phyloP scores from a whole-genome alignment of 306 rosid genomes.

The Alnus rubra region DNA sequence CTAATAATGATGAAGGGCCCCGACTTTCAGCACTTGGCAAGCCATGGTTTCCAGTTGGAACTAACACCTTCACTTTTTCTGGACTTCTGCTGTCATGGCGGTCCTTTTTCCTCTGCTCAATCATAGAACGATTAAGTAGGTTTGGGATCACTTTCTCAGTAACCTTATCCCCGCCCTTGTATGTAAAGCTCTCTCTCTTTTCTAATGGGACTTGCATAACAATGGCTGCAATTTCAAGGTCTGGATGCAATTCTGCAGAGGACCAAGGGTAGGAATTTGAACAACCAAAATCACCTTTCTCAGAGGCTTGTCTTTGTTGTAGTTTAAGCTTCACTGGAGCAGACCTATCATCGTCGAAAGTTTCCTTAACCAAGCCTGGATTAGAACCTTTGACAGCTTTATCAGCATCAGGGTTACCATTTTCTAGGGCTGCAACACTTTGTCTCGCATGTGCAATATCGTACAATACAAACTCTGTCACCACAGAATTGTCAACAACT shows the following conservation, averaged over 20 bases:
- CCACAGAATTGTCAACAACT: slow-evolving; percentile 61
- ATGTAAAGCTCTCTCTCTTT: slow-evolving; percentile 61
- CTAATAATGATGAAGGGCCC: slow-evolving; percentile 79
- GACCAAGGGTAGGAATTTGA: slow-evolving; percentile 46
- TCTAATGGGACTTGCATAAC: slow-evolving; percentile 66
- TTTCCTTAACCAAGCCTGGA: slow-evolving; percentile 41
- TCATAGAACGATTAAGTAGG: slow-evolving; percentile 42
- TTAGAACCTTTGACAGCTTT: slow-evolving; percentile 44
- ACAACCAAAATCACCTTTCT: slow-evolving; percentile 36
- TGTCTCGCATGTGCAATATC: slow-evolving; percentile 76
- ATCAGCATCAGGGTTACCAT: slow-evolving; percentile 35
- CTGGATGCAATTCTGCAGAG: slow-evolving; percentile 46
- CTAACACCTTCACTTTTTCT: slow-evolving; percentile 73
- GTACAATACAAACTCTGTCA: slow-evolving; percentile 75
- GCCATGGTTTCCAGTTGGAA: slow-evolving; percentile 84
- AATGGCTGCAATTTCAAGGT: slow-evolving; percentile 74
- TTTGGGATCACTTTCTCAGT: slow-evolving; percentile 33
- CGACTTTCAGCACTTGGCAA: slow-evolving; percentile 54
- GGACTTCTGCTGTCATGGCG: slow-evolving; percentile 33
- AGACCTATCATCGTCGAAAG: slow-evolving; percentile 29
- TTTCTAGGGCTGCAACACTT: slow-evolving; percentile 43
- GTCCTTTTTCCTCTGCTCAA: slow-evolving; percentile 43
- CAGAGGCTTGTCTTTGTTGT: slow-evolving; percentile 43
- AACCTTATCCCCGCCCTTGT: slow-evolving; percentile 40
- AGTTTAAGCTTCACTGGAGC: slow-evolving; percentile 41